Base-by-base conservation (phyloP, 352 stramenopile genomes). In the Phytophthora nicotianae region DNA sequence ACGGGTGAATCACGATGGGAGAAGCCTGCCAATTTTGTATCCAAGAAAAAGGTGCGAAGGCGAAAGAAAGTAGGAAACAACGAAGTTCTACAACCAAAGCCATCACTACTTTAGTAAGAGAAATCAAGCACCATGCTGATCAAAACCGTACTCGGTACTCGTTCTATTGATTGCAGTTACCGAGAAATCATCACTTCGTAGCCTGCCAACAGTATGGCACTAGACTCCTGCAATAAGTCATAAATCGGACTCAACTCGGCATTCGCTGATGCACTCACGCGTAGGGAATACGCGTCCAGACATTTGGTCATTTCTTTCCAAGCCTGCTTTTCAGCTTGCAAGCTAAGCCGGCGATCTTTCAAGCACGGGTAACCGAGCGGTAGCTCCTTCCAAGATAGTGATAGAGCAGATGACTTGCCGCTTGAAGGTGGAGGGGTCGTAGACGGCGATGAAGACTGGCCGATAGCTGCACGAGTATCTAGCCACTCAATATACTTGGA, bases 401-500 rank as follows among this genome's bases (percentile, higher is more conserved):
- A 60, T 27, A 64, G 5, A 14, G 19, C 24, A 21, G 55, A 61
- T 33, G 43, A 14, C 50, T 61, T 77, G 6, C 47, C 42, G 51
- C 17, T 74, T 20, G 60, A 74, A 41, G 69, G 46, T 0, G 55
- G 54, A 43, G 56, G 59, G 4, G 64, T 65, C 1, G 65, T 64
- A 29, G 65, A 65, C 9, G 65, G 57, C 5, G 52, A 70, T 19
- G 50, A 61, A 14, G 63, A 56, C 37, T 81, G 68, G 16, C 50
- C 62, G 21, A 52, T 63, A 5, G 64, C 66, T 23, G 69, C 63
- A n/a, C 75, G 65, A 37, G 70, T 90, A 24, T 94, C 81, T 14
- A 96, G 65, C 85, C 85, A 96, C 13, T 90, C 75, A 43, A 96
- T 77, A 55, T 96, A 96, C 64, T 88, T 86, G 27, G 77, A 74